Evolutionary conservation across 345 rosid species (phyloP).

Genomic region (Trapa incisa): DNA sequence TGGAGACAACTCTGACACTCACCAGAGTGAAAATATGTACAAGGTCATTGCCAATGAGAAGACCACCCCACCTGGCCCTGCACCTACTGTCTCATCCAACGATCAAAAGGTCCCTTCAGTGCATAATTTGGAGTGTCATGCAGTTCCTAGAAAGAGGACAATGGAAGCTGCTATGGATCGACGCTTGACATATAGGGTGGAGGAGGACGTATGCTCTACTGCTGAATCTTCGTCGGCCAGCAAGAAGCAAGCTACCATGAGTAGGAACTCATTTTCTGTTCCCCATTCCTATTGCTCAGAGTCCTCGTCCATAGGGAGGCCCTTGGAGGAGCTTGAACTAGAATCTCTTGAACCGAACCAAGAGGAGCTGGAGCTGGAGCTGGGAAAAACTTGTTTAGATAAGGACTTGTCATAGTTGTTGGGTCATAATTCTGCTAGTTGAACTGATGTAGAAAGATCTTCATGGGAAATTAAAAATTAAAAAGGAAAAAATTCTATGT

Average conservation of each 20-base stretch:
- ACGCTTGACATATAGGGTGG: constrained; percentile 16
- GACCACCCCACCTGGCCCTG: constrained; percentile 10
- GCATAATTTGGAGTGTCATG: constrained; percentile 20
- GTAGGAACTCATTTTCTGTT: constrained; percentile 40
- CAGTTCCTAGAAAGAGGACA: constrained; percentile 38
- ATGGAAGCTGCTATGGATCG: constrained; percentile 23
- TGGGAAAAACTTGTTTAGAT: not conserved
- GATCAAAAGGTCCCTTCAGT: constrained; percentile 70
- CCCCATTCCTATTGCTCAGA: constrained; percentile 36
- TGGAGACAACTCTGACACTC: constrained; percentile 45
- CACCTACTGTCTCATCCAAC: constrained; percentile 42
- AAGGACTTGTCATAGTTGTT: not conserved
- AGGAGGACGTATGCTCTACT: constrained; percentile 55
- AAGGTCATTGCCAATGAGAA: constrained; percentile 26
- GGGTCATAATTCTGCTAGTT: not conserved
- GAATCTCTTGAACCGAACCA: not conserved
- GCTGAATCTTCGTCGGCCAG: constrained; percentile 53
- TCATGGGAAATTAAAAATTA: not conserved
- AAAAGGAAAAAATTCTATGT: no score
- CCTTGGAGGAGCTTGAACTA: constrained; percentile 4
- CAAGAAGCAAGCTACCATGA: constrained; percentile 31
- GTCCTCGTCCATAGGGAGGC: constrained; percentile 26
- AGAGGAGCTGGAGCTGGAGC: constrained; percentile 1
- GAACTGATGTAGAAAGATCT: not conserved
- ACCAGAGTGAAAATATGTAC: constrained; percentile 18